Percentiles rank a stretch among this genome's conserved stretches.
phyloP scores from a whole-genome alignment of 2,329 filamentous ascomycete species.

The Fusarium graminum region DNA sequence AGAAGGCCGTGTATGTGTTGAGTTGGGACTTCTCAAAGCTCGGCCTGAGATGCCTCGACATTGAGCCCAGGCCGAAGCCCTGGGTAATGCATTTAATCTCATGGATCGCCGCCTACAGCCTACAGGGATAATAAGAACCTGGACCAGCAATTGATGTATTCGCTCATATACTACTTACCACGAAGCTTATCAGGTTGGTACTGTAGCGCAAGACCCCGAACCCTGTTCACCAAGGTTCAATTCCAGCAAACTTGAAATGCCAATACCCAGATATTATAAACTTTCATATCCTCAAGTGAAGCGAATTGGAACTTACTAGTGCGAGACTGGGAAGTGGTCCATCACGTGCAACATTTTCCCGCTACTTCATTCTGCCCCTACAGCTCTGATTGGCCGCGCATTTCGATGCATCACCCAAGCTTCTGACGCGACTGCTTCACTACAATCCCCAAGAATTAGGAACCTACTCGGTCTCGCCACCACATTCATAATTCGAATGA shows the following conservation, averaged over 20 bases:
- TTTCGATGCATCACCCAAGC: conserved; percentile 19
- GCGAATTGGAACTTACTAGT: conserved; percentile 11
- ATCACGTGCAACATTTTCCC: conserved; percentile 30
- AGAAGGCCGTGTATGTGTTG: conserved; percentile 19
- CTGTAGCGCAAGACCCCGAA: conserved; percentile 12
- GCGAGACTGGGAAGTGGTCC: not conserved
- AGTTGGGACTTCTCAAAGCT: conserved; percentile 17
- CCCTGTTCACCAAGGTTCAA: conserved; percentile 14
- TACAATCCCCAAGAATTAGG: conserved; percentile 8
- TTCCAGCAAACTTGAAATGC: conserved; percentile 12
- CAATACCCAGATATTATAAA: conserved; percentile 29
- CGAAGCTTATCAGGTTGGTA: conserved; percentile 1
- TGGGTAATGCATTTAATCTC: conserved; percentile 42
- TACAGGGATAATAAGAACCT: conserved; percentile 23
- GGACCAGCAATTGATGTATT: conserved; percentile 15
- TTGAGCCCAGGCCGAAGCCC: conserved; percentile 45
- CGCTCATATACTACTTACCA: conserved; percentile 29
- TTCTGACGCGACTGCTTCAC: conserved; percentile 27
- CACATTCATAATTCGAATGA: conserved; percentile 17
- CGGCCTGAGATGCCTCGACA: conserved; percentile 38
- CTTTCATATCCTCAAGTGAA: conserved; percentile 23
- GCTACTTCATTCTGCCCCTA: not conserved
- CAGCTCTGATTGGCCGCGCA: conserved; percentile 41
- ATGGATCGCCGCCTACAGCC: conserved; percentile 32
- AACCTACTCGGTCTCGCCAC: conserved; percentile 1